Percentiles rank a stretch among this genome's conserved stretches.
Conservation (phyloP, 208 protist species). For the Endotrypanum monterogeii region DNA sequence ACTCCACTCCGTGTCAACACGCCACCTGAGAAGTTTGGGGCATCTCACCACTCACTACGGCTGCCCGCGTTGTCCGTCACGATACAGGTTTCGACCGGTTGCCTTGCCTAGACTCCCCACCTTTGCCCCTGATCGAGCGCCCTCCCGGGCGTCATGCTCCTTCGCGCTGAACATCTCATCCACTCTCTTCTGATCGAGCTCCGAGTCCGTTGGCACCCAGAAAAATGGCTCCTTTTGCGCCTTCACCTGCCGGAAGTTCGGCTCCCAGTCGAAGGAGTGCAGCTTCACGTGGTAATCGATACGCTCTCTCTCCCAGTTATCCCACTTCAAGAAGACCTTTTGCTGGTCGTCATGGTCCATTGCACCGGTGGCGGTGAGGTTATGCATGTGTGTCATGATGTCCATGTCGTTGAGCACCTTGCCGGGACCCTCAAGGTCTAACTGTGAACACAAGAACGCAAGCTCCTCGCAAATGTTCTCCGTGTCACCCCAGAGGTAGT, state of each 20-base stretch:
- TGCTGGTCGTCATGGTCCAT: conserved; percentile 93
- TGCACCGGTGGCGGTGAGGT: conserved; percentile 78
- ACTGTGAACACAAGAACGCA: conserved; percentile 80
- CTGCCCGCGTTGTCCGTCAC: conserved; percentile 31
- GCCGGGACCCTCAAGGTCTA: conserved; percentile 82
- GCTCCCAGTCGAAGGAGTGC: conserved; percentile 83
- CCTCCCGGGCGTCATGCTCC: conserved; percentile 71
- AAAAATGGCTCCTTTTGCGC: conserved; percentile 93
- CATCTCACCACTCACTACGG: neutral
- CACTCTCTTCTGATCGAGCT: conserved; percentile 87
- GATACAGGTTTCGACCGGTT: conserved; percentile 72
- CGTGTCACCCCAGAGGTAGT: conserved; percentile 84
- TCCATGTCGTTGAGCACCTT: conserved; percentile 92
- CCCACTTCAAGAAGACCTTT: conserved; percentile 91
- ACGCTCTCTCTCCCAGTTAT: conserved; percentile 91
- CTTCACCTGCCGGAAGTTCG: conserved; percentile 88
- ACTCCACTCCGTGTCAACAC: neutral
- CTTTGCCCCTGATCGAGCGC: conserved; percentile 62
- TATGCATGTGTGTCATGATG: conserved; percentile 93
- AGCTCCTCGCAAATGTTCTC: conserved; percentile 90
- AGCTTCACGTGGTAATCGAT: conserved; percentile 93
- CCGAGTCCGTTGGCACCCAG: conserved; percentile 86
- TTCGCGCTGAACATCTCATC: conserved; percentile 83
- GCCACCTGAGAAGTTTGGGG: neutral
- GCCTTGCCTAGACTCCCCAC: conserved; percentile 68